Conservation (phyloP, 73 alveolate species). For the Blepharisma stoltei region DNA sequence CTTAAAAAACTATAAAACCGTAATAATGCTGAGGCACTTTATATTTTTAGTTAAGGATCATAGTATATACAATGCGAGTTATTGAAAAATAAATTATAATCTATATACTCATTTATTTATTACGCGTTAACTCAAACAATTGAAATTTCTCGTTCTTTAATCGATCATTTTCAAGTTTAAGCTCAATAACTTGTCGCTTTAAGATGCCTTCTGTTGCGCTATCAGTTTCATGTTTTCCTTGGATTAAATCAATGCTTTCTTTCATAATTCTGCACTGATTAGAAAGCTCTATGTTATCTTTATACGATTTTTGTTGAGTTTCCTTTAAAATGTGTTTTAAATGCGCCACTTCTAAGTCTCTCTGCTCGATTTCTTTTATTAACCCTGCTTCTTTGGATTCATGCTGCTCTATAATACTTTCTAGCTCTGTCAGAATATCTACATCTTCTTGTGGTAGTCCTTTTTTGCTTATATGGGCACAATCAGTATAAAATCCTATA, state of each 20-base stretch:
- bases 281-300: conserved; percentile 3
- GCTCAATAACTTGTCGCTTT: background rate
- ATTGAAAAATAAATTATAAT: conserved; percentile 31
- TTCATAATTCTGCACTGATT: background rate
- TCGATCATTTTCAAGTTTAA: background rate
- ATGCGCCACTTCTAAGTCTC: background rate
- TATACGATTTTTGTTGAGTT: background rate
- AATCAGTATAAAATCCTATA: background rate
- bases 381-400: background rate
- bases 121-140: too few relatives aligned
- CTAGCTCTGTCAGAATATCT: background rate
- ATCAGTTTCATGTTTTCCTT: background rate
- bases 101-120: too few relatives aligned
- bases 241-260: background rate
- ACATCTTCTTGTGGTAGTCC: conserved; percentile 9
- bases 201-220: background rate
- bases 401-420: background rate
- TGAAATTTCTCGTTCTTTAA: background rate
- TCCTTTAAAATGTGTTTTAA: background rate
- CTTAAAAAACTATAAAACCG: conserved; percentile 53
- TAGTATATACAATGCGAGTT: conserved; percentile 50
- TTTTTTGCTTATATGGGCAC: background rate
- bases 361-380: background rate
- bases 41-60: conserved; percentile 62
- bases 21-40: conserved; percentile 49